Base-by-base conservation (phyloP, 495 filamentous ascomycete species). In the Trichoderma gamsii region DNA sequence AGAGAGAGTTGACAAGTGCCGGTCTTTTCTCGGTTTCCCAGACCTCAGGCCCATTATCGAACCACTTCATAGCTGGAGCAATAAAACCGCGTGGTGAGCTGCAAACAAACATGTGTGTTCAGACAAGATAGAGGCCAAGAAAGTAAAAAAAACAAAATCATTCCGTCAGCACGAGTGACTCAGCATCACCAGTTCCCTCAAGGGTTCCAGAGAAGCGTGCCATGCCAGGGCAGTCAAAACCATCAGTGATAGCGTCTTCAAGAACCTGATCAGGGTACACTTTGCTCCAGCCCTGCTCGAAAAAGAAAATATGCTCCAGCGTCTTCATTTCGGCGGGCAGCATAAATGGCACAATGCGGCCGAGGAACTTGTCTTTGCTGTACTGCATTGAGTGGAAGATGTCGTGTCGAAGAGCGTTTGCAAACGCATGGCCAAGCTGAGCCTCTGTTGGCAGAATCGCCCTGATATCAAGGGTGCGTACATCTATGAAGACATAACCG, bases 401-500 rank as follows among this genome's bases (percentile, higher is more conserved):
- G 7, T 61, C 56, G 27, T 32, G 69, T 4, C 70, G 72, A 38
- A 70, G 61, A 25, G 11, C n/a, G 56, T 32, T 61, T 12, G 25
- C 25, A 61, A 29, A 61, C 11, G 56, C 56, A 32, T 61, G 56
- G 35, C 23, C 56, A 15, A 12, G 16, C 5, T 29, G 56, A 13
- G 29, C 29, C 4, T 12, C 29, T 15, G 12, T 59, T n/a, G 46
- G 63, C 35, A 46, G 56, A 25, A 63, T 21, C 18, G 2, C 35
- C n/a, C 35, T 21, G 51, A 63, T 65, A 41, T 71, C 49, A 29
- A 71, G 46, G 4, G 41, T 63, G 1, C 56, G 23, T 25, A 56
- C 67, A n/a, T 72, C 41, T 7, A 83, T 66, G 16, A 65, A 46
- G 8, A 81, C 73, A 65, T 83, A 83, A 21, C 81, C 82, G 69